phyloP scores from a whole-genome alignment of 371 early-diverging fungal species.

The Rhizomucor pusillus region DNA sequence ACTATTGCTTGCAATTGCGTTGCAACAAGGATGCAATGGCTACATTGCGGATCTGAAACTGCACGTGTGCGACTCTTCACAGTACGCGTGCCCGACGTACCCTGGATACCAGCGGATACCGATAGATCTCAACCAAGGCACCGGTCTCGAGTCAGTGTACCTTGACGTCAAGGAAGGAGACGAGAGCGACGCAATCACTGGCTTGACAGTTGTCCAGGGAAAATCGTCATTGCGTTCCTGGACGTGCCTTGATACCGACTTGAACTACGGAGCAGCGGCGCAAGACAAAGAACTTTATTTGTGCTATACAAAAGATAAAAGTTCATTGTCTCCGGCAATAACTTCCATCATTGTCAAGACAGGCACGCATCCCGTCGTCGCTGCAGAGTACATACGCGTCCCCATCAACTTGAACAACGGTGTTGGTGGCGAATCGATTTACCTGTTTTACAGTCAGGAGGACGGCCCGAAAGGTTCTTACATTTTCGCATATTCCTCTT shows the following conservation, averaged over 20 bases:
- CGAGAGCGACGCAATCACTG: slow-evolving; percentile 23
- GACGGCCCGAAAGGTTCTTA: slow-evolving; percentile 24
- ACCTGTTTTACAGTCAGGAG: slow-evolving; percentile 31
- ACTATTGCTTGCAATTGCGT: no score
- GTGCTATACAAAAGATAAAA: slow-evolving; percentile 29
- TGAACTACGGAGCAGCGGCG: slow-evolving; percentile 32
- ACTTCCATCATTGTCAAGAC: slow-evolving; percentile 29
- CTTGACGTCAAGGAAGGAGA: slow-evolving; percentile 41
- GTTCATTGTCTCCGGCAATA: slow-evolving; percentile 22
- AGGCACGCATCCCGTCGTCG: slow-evolving; percentile 23
- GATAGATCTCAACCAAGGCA: slow-evolving; percentile 41
- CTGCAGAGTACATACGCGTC: slow-evolving; percentile 31
- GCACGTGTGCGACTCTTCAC: slow-evolving; percentile 19
- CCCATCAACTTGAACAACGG: slow-evolving; percentile 34
- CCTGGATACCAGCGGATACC: slow-evolving; percentile 45
- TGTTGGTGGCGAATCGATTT: slow-evolving; percentile 24
- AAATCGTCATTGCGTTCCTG: slow-evolving; percentile 11
- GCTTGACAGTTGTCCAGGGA: slow-evolving; percentile 12
- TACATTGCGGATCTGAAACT: slow-evolving; percentile 34
- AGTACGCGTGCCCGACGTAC: slow-evolving; percentile 26
- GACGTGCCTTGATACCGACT: slow-evolving; percentile 20
- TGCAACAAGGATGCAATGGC: slow-evolving; percentile 5
- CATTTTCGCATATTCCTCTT: neutral
- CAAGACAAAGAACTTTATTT: slow-evolving; percentile 22
- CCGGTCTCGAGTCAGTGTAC: slow-evolving; percentile 29